Evolutionary conservation across 352 stramenopile species (phyloP).

Genomic region (Phytopythium oedochilum): DNA sequence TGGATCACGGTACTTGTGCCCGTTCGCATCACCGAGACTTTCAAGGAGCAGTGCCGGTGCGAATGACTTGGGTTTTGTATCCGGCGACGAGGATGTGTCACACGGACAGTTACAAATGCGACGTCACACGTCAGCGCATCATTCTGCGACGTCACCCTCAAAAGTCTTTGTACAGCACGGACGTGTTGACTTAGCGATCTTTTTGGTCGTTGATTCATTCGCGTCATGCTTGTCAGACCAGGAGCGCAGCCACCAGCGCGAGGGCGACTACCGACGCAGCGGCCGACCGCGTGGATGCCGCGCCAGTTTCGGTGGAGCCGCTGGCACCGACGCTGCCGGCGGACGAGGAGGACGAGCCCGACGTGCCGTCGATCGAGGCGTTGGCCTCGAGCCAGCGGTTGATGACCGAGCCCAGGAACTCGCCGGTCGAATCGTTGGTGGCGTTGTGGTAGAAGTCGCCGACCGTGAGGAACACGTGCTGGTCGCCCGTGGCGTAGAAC

Average conservation of each 20-base stretch:
- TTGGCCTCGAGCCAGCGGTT: conserved; percentile 17
- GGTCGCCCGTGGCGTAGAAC: conserved; percentile 23
- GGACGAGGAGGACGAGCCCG: not conserved
- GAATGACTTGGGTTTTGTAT: conserved; percentile 1
- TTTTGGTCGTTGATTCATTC: too few relatives aligned
- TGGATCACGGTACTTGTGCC: too few relatives aligned
- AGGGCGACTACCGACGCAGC: not conserved
- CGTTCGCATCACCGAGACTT: too few relatives aligned
- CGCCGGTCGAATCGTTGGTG: conserved; percentile 14
- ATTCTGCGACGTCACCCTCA: not conserved
- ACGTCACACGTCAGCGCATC: not conserved
- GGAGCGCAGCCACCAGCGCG: not conserved
- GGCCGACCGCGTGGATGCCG: not conserved
- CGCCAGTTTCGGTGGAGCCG: not conserved
- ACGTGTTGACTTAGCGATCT: not conserved
- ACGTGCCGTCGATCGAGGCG: conserved; percentile 6
- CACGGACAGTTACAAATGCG: not conserved
- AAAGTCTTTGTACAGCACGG: not conserved
- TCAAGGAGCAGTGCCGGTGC: too few relatives aligned
- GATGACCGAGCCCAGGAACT: conserved; percentile 20
- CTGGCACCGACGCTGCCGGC: not conserved
- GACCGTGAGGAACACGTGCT: conserved; percentile 48
- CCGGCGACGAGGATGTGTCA: not conserved
- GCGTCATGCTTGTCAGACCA: too few relatives aligned
- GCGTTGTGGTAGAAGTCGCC: conserved; percentile 45